Evolutionary conservation across 2,329 filamentous ascomycete genomes (phyloP).

Genomic region (Cercospora canescens): DNA sequence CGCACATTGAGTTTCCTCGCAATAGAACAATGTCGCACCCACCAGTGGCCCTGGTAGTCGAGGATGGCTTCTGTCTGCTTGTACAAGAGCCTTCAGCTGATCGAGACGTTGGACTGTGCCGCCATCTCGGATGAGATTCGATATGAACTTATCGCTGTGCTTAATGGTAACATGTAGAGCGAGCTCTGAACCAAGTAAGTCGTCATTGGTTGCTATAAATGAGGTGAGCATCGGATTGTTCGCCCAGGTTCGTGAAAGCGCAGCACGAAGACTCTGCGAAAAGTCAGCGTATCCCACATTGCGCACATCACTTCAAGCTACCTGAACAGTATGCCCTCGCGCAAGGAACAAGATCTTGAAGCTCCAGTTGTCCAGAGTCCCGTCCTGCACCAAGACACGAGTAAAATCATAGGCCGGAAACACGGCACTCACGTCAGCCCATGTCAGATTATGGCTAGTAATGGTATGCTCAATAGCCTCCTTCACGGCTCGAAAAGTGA

Average conservation of each 20-base stretch:
- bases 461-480: neutral
- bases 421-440: neutral
- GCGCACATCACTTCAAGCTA: neutral
- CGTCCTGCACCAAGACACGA: neutral
- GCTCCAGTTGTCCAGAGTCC: neutral
- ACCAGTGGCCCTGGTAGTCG: neutral
- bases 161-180: neutral
- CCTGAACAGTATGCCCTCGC: neutral
- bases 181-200: neutral
- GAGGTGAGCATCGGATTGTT: neutral
- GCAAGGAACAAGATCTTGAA: neutral
- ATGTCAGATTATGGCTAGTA: neutral
- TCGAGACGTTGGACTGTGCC: neutral
- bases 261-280: neutral
- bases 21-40: neutral
- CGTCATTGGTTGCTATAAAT: neutral
- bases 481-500: neutral
- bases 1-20: neutral
- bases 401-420: neutral
- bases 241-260: neutral
- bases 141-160: neutral
- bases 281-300: neutral
- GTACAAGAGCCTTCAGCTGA: neutral
- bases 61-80: neutral
- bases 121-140: neutral